A percentile compares a stretch with the other conserved stretches of the same genome.
These are phyloP conservation scores for Emmonsia crescens DNA, from an alignment of 2,329 filamentous ascomycete species.

Conservation along the genomic window DNA sequence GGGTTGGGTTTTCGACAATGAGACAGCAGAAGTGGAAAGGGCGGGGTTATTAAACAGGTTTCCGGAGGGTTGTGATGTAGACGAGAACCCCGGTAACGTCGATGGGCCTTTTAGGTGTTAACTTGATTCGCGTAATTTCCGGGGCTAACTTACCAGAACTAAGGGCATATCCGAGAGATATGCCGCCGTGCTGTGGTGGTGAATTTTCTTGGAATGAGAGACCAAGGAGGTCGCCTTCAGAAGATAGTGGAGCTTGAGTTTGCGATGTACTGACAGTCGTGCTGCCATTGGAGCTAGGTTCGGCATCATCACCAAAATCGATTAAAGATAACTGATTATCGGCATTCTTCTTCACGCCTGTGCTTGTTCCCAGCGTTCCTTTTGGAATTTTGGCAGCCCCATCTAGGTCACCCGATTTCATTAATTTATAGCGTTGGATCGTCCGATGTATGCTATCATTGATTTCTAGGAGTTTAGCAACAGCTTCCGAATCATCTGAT, in stretches of 20 bases:
- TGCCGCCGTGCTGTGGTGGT: conserved; percentile 62
- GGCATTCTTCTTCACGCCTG: conserved; percentile 53
- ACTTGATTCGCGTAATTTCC: neutral
- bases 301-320: conserved; percentile 66
- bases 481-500: conserved; percentile 90
- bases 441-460: conserved; percentile 98
- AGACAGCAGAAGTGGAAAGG: conserved; percentile 43
- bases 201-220: conserved; percentile 64
- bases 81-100: conserved; percentile 14
- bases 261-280: conserved; percentile 24
- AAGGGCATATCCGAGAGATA: conserved; percentile 59
- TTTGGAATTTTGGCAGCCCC: conserved; percentile 73
- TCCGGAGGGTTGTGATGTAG: conserved; percentile 32
- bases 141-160: conserved; percentile 26
- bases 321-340: conserved; percentile 83
- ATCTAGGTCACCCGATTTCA: conserved; percentile 89
- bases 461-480: conserved; percentile 89
- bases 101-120: conserved; percentile 19
- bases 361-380: conserved; percentile 61
- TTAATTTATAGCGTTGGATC: conserved; percentile 85
- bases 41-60: conserved; percentile 47
- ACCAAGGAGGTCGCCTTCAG: conserved; percentile 83
- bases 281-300: conserved; percentile 38
- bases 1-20: conserved; percentile 40
- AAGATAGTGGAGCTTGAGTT: conserved; percentile 41